phyloP scores from a whole-genome alignment of 1,139 yeast species.

The Trichomonascaceae sp. region DNA sequence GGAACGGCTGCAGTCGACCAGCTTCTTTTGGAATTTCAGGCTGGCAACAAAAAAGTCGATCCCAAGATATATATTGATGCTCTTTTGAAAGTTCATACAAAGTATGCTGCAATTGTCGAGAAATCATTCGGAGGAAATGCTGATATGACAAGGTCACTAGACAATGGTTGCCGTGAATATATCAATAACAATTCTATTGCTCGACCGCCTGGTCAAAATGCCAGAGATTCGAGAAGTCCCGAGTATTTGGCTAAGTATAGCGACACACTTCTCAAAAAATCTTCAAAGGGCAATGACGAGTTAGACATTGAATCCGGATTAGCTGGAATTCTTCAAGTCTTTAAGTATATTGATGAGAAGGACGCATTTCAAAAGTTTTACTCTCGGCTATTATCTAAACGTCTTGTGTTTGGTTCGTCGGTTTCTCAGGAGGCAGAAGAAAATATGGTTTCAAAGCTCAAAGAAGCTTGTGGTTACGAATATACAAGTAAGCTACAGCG shows the following conservation, averaged over 20 bases:
- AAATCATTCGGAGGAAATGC: conserved; percentile 70
- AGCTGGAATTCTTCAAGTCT: conserved; percentile 79
- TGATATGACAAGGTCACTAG: conserved; percentile 80
- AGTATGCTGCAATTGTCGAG: conserved; percentile 61
- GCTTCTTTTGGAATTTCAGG: conserved; percentile 45
- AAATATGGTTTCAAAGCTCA: conserved; percentile 74
- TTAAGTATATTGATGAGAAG: conserved; percentile 86
- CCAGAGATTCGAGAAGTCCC: conserved; percentile 67
- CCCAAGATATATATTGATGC: conserved; percentile 80
- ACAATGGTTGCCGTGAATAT: conserved; percentile 78
- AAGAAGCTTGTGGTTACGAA: conserved; percentile 86
- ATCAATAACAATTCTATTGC: conserved; percentile 84
- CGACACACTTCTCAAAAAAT: conserved; percentile 73
- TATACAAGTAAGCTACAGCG: conserved; percentile 91
- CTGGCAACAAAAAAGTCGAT: conserved; percentile 39
- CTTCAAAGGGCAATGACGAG: conserved; percentile 62
- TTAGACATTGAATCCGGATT: conserved; percentile 59
- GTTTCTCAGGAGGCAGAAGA: conserved; percentile 84
- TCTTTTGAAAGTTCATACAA: conserved; percentile 60
- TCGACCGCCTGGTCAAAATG: conserved; percentile 44
- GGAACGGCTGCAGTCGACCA: conserved; percentile 66
- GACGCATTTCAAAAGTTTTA: conserved; percentile 94
- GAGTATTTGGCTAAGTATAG: conserved; percentile 87
- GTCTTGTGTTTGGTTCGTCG: conserved; percentile 80
- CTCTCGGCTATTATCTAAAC: conserved; percentile 79